Conservation (phyloP, 2,329 filamentous ascomycete species). For the Allantophomopsis cytisporea region DNA sequence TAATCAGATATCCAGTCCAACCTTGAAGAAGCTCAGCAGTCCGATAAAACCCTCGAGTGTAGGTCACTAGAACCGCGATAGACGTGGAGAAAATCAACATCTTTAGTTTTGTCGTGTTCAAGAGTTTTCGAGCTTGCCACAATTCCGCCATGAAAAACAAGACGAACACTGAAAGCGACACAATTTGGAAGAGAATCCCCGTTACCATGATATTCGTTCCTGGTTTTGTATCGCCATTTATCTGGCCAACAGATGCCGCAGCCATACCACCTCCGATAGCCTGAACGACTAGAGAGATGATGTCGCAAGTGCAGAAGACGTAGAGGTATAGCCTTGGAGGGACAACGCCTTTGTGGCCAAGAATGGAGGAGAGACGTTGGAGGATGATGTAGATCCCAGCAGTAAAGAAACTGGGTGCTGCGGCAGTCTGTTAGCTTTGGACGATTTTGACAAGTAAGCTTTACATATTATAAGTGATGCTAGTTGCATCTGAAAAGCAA, state of each 20-base stretch:
- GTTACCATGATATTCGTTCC: conserved; percentile 22
- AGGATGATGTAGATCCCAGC: conserved; percentile 49
- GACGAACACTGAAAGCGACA: conserved; percentile 19
- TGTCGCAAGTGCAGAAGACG: conserved; percentile 43
- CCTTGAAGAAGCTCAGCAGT: conserved; percentile 30
- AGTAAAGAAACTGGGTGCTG: conserved; percentile 33
- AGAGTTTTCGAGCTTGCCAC: conserved; percentile 4
- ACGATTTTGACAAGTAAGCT: too few species aligned
- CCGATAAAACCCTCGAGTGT: conserved; percentile 28
- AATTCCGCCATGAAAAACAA: conserved; percentile 23
- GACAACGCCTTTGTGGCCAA: conserved; percentile 33
- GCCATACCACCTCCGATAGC: conserved; percentile 41
- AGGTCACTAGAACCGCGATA: conserved; percentile 23
- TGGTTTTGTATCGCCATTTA: conserved; percentile 18
- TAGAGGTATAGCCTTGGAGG: conserved; percentile 36
- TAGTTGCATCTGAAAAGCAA: conserved; percentile 21
- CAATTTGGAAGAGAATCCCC: conserved; percentile 22
- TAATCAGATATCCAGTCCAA: conserved; percentile 25
- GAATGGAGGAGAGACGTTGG: conserved; percentile 37
- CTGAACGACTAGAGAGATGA: conserved; percentile 42
- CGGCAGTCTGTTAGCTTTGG: too few species aligned
- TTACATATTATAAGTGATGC: conserved; percentile 25
- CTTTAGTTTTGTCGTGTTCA: conserved; percentile 2
- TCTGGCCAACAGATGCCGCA: conserved; percentile 23
- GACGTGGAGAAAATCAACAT: conserved; percentile 22